These are phyloP conservation scores for Aspergillus kassunensis DNA, from an alignment of 495 filamentous ascomycete genomes.

Conservation along the genomic window DNA sequence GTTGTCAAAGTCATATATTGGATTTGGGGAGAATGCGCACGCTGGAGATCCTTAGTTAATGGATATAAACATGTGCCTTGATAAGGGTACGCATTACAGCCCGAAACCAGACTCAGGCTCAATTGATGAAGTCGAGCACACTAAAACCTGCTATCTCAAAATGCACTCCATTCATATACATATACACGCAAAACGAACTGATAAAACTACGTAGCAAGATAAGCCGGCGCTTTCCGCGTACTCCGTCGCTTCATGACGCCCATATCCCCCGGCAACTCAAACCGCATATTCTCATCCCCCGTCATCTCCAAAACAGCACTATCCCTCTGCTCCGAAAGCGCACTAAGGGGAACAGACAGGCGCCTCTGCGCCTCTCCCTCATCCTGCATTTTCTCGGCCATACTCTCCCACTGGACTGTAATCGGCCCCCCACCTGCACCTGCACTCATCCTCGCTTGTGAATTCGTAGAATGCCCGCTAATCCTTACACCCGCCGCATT, in stretches of 20 bases:
- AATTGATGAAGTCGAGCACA: too few relatives aligned
- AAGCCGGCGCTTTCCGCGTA: neutral
- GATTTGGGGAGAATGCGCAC: too few relatives aligned
- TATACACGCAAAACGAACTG: too few relatives aligned
- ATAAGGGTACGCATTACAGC: too few relatives aligned
- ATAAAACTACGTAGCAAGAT: neutral
- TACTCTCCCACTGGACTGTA: slow-evolving; percentile 3
- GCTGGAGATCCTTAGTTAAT: too few relatives aligned
- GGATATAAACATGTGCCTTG: too few relatives aligned
- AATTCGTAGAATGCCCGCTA: neutral
- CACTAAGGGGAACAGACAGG: neutral
- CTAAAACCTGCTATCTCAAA: too few relatives aligned
- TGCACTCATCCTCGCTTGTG: neutral
- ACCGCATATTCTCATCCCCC: slow-evolving; percentile 12
- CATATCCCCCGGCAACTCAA: slow-evolving; percentile 7
- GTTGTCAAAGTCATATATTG: too few relatives aligned
- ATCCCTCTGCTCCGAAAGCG: neutral
- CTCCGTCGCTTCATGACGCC: neutral
- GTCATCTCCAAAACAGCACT: slow-evolving; percentile 6
- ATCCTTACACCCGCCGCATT: neutral
- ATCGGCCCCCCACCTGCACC: neutral
- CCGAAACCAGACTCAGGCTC: too few relatives aligned
- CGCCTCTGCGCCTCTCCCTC: neutral
- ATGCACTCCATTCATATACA: too few relatives aligned
- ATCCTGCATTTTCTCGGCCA: slow-evolving; percentile 12